Percentiles rank a stretch among this genome's conserved stretches.
These are phyloP conservation scores for Dillenia suffruticosa DNA, from an alignment of 164 flowering plant genomes.

Conservation along the genomic window DNA sequence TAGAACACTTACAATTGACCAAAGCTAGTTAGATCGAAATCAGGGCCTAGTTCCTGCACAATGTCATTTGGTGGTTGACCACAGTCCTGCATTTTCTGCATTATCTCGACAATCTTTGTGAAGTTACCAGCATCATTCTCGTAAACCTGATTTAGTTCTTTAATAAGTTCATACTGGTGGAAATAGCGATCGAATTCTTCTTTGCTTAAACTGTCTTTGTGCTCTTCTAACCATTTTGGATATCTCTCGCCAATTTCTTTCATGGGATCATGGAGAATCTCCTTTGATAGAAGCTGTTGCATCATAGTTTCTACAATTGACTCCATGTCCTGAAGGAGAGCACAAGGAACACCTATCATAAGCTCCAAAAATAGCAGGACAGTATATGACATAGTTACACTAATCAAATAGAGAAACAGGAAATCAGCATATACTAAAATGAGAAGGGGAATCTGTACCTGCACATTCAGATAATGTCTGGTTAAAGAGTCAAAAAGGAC, in stretches of 20 bases:
- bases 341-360: constrained; percentile 2
- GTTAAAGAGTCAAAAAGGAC: too few species aligned
- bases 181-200: constrained; percentile 75
- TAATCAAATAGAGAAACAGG: too few species aligned
- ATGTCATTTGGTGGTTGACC: constrained; percentile 98
- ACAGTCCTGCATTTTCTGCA: constrained; percentile 99
- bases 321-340: constrained; percentile 76
- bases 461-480: too few species aligned
- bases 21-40: constrained; percentile 71
- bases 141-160: constrained; percentile 66
- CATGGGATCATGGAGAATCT: constrained; percentile 96
- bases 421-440: too few species aligned
- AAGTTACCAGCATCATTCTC: constrained; percentile 77
- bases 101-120: constrained; percentile 81
- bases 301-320: constrained; percentile 97
- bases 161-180: constrained; percentile 67
- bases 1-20: constrained; percentile 81
- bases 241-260: constrained; percentile 93
- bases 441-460: too few species aligned
- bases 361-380: too few species aligned
- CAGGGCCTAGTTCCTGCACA: constrained; percentile 90
- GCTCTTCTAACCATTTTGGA: constrained; percentile 93
- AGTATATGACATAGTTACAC: too few species aligned
- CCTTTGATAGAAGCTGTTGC: constrained; percentile 96
- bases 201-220: constrained; percentile 49